phyloP scores from a whole-genome alignment of 176 grass and related monocot species.

The Poa annua region DNA sequence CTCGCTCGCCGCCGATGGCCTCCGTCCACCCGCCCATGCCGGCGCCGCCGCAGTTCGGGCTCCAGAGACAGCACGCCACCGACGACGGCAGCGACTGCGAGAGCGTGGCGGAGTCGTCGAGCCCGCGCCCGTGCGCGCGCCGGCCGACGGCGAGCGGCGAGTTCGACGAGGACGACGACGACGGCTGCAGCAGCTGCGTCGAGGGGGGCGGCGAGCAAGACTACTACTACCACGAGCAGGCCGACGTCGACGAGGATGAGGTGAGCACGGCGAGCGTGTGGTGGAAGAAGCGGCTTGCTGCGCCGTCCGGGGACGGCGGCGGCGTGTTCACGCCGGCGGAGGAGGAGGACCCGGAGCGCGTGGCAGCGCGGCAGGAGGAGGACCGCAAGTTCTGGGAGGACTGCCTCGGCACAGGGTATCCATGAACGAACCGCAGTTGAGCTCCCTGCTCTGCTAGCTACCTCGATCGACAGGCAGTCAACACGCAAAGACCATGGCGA shows the following conservation, averaged over 20 bases:
- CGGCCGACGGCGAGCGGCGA: background rate
- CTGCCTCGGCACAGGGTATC: constrained; percentile 80
- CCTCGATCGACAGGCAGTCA: background rate
- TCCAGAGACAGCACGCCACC: no score
- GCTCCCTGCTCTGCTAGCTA: background rate
- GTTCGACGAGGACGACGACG: constrained; percentile 27
- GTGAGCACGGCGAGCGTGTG: background rate
- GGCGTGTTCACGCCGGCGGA: background rate
- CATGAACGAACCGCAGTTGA: constrained; percentile 23
- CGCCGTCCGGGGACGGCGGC: background rate
- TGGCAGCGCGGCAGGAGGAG: constrained; percentile 52
- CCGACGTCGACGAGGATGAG: background rate
- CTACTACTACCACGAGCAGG: background rate
- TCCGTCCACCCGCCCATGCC: no score
- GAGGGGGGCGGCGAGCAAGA: constrained; percentile 25
- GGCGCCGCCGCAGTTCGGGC: no score
- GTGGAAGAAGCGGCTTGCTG: constrained; percentile 21
- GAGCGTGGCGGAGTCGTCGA: constrained; percentile 65
- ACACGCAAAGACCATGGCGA: constrained; percentile 11
- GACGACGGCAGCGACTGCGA: constrained; percentile 46
- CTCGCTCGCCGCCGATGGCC: no score
- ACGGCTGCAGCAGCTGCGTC: constrained; percentile 58
- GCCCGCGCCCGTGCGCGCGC: constrained; percentile 23
- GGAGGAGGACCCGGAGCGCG: constrained; percentile 35
- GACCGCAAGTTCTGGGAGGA: constrained; percentile 77